A percentile compares a stretch with the other conserved stretches of the same genome.
phyloP scores from a whole-genome alignment of 108 stramenopile species.

The Nitzschia sp. region DNA sequence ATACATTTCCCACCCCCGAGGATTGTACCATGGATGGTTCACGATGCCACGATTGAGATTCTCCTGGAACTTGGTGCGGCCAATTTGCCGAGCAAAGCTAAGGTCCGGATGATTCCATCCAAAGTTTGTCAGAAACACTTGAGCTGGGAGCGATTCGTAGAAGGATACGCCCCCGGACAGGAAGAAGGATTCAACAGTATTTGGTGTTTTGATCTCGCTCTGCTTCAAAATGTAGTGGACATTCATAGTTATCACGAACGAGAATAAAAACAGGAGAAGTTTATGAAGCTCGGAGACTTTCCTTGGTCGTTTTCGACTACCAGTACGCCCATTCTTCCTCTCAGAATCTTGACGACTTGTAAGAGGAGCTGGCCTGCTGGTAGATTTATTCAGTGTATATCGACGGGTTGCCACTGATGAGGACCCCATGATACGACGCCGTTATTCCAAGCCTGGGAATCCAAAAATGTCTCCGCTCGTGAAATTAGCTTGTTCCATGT shows the following conservation, averaged over 20 bases:
- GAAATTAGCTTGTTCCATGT: too few species aligned
- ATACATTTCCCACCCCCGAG: constrained; percentile 39
- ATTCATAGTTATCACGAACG: background rate
- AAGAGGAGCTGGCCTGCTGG: too few species aligned
- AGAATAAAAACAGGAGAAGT: background rate
- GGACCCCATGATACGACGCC: too few species aligned
- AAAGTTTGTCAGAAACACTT: constrained; percentile 31
- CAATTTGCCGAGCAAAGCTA: background rate
- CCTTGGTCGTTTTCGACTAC: too few species aligned
- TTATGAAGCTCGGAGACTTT: too few species aligned
- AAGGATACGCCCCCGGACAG: background rate
- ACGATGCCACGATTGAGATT: constrained; percentile 28
- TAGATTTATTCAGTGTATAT: too few species aligned
- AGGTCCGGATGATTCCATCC: constrained; percentile 47
- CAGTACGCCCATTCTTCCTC: too few species aligned
- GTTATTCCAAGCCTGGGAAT: too few species aligned
- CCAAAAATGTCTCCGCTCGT: too few species aligned
- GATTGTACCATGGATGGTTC: constrained; percentile 52
- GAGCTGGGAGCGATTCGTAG: constrained; percentile 15
- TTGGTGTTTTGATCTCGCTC: background rate
- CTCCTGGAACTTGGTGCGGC: constrained; percentile 14
- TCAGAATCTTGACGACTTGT: too few species aligned
- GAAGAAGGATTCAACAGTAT: too few species aligned
- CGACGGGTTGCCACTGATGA: too few species aligned
- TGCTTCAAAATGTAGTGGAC: background rate